Evolutionary conservation across 2,329 filamentous ascomycete genomes (phyloP).

Genomic region (Chaetomium sp.): DNA sequence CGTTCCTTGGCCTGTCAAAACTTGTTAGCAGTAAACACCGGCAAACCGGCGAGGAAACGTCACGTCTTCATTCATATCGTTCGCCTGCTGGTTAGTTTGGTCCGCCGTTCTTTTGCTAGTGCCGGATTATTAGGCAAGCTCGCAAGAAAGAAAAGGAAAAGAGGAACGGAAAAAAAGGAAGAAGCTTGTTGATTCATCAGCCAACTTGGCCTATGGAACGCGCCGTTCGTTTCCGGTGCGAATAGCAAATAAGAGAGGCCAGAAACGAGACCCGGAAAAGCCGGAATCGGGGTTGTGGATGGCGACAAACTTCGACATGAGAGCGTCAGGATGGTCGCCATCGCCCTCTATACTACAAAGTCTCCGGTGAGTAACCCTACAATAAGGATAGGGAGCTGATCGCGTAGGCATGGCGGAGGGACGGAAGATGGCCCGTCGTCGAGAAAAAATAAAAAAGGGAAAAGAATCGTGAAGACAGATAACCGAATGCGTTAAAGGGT

Average conservation of each 20-base stretch:
- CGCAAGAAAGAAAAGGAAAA: constrained; percentile 5
- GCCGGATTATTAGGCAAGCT: background rate
- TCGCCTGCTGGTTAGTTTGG: too few relatives aligned
- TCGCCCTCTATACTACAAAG: constrained; percentile 19
- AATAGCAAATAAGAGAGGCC: too few relatives aligned
- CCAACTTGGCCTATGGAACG: constrained; percentile 20
- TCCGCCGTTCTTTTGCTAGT: too few relatives aligned
- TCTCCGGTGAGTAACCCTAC: constrained; percentile 4
- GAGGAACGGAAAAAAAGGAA: background rate
- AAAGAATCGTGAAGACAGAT: background rate
- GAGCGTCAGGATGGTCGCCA: constrained; percentile 9
- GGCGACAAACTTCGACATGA: constrained; percentile 13
- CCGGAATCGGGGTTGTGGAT: constrained; percentile 6
- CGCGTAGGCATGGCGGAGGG: background rate
- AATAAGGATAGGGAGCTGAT: background rate
- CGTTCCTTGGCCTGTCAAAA: too few relatives aligned
- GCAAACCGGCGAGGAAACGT: too few relatives aligned
- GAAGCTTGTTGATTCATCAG: constrained; percentile 13
- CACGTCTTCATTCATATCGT: too few relatives aligned
- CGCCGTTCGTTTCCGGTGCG: background rate
- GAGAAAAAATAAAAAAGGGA: background rate
- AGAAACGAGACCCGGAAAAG: background rate
- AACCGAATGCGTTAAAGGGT: constrained; percentile 8
- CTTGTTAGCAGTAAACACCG: too few relatives aligned
- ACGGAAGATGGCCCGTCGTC: background rate